Evolutionary conservation across 2,329 filamentous ascomycete species (phyloP).

Genomic region (Cercospora sesami): DNA sequence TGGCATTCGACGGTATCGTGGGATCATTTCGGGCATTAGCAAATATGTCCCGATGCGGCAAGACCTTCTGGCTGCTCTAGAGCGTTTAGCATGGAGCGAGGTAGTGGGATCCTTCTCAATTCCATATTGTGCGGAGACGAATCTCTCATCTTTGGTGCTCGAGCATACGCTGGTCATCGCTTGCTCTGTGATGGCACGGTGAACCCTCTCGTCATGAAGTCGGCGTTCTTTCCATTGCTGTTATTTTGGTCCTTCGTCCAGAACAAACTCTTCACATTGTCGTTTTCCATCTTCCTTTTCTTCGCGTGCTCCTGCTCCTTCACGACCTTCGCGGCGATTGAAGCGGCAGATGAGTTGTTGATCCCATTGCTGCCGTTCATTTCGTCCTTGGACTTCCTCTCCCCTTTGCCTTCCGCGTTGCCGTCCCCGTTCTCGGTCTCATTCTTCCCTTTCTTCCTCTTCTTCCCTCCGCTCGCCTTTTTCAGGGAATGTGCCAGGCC

Average conservation of each 20-base stretch:
- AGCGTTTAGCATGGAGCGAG: not conserved
- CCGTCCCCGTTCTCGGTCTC: constrained; percentile 40
- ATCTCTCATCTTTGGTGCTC: not conserved
- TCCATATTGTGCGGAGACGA: not conserved
- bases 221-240: constrained; percentile 45
- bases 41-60: not conserved
- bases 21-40: not conserved
- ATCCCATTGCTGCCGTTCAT: constrained; percentile 57
- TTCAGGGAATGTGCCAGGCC: constrained; percentile 86
- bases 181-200: constrained; percentile 12
- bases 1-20: not conserved
- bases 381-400: constrained; percentile 15
- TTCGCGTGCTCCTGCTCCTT: constrained; percentile 82
- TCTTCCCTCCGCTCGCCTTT: constrained; percentile 66
- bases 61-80: not conserved
- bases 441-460: constrained; percentile 67
- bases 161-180: not conserved
- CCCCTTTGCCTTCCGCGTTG: constrained; percentile 22
- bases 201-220: constrained; percentile 54
- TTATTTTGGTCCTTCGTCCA: constrained; percentile 42
- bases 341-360: constrained; percentile 84
- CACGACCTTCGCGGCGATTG: constrained; percentile 79
- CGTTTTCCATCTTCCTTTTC: constrained; percentile 69
- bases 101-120: not conserved
- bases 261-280: constrained; percentile 53